These are phyloP conservation scores for Aspergillus intermedius DNA, from an alignment of 2,329 filamentous ascomycete genomes.

Conservation along the genomic window DNA sequence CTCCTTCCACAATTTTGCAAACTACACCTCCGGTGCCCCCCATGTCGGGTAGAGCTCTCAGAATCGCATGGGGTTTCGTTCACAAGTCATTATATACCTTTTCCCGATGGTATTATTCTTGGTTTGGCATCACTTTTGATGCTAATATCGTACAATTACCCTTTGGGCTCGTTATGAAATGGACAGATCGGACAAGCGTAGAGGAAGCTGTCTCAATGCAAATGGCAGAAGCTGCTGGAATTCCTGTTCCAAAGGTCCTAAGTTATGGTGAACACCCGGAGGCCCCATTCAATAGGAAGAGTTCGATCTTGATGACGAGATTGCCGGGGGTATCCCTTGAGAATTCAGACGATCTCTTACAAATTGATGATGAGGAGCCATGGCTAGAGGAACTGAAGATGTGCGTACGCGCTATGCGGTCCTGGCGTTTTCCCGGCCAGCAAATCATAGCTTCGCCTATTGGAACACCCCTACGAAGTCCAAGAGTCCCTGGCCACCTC, in stretches of 20 bases:
- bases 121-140: conserved; percentile 18
- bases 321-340: conserved; percentile 29
- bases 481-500: conserved; percentile 26
- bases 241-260: conserved; percentile 31
- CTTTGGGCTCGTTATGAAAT: conserved; percentile 37
- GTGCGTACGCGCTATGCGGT: conserved; percentile 30
- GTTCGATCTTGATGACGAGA: conserved; percentile 39
- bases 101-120: conserved; percentile 27
- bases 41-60: conserved; percentile 11
- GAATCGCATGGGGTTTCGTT: conserved; percentile 22
- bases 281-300: conserved; percentile 9
- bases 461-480: conserved; percentile 23
- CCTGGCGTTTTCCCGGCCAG: conserved; percentile 23
- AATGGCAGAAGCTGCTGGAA: conserved; percentile 28
- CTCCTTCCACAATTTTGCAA: conserved; percentile 10
- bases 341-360: conserved; percentile 23
- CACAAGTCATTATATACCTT: conserved; percentile 23
- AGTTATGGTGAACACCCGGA: conserved; percentile 27
- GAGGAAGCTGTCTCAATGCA: conserved; percentile 34
- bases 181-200: conserved; percentile 30
- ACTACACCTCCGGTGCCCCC: conserved; percentile 19
- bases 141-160: conserved; percentile 28
- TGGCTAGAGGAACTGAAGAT: conserved; percentile 29
- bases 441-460: conserved; percentile 26
- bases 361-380: conserved; percentile 22